phyloP scores from a whole-genome alignment of 768 basidiomycete genomes.

The Dentipellis fragilis region DNA sequence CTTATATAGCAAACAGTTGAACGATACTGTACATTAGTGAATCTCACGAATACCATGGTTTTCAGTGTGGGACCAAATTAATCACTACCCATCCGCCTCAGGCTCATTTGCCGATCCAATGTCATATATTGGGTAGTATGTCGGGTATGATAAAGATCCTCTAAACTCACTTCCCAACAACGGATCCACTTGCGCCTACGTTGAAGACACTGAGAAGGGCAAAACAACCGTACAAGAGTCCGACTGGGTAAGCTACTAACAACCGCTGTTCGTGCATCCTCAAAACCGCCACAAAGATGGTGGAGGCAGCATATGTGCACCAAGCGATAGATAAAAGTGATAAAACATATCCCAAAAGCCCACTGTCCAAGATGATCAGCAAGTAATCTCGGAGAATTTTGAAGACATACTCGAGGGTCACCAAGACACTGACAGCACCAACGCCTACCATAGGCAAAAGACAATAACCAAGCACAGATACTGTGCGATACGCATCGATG shows the following conservation, averaged over 20 bases:
- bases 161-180: slow-evolving; percentile 4
- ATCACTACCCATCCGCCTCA: too few relatives aligned
- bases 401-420: slow-evolving; percentile 73
- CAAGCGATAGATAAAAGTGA: slow-evolving; percentile 79
- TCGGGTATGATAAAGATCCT: too few relatives aligned
- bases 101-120: too few relatives aligned
- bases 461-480: slow-evolving; percentile 94
- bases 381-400: slow-evolving; percentile 2
- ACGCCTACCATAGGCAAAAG: slow-evolving; percentile 94
- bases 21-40: slow-evolving; percentile 16
- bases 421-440: slow-evolving; percentile 76
- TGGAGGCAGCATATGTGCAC: slow-evolving; percentile 95
- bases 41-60: too few relatives aligned
- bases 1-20: slow-evolving; percentile 68
- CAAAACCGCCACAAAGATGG: slow-evolving; percentile 91
- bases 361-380: slow-evolving; percentile 32
- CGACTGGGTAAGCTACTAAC: slow-evolving; percentile 94
- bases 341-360: slow-evolving; percentile 75
- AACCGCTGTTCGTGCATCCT: slow-evolving; percentile 93
- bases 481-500: slow-evolving; percentile 92
- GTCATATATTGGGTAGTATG: too few relatives aligned
- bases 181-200: slow-evolving; percentile 27
- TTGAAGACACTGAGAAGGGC: slow-evolving; percentile 89
- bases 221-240: slow-evolving; percentile 89
- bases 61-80: too few relatives aligned